These are phyloP conservation scores for Xylaria scruposa DNA, from an alignment of 495 filamentous ascomycete species.

Conservation along the genomic window DNA sequence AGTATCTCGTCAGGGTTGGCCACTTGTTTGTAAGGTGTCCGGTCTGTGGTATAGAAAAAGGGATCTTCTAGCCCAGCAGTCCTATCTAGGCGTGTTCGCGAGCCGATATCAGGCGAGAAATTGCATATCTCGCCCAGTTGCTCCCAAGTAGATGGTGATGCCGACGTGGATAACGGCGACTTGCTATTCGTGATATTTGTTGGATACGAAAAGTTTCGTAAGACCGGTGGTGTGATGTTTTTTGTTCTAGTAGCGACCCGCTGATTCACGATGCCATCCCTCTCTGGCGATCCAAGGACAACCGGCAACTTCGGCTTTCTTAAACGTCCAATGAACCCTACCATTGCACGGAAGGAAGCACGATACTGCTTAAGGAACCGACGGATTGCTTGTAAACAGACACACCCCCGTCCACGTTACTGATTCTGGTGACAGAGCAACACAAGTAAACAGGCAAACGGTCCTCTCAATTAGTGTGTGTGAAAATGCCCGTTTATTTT, in stretches of 20 bases:
- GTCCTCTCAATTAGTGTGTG: not conserved
- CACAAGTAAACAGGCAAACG: not conserved
- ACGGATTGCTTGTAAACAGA: not conserved
- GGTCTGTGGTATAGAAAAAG: slow-evolving; percentile 37
- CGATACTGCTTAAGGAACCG: not conserved
- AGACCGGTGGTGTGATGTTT: slow-evolving; percentile 29
- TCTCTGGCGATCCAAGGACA: slow-evolving; percentile 27
- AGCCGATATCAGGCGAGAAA: slow-evolving; percentile 33
- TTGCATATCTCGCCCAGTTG: slow-evolving; percentile 39
- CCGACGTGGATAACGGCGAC: slow-evolving; percentile 19
- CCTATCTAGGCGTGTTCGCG: slow-evolving; percentile 25
- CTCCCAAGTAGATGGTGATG: slow-evolving; percentile 36
- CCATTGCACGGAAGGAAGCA: slow-evolving; percentile 32
- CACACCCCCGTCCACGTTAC: not conserved
- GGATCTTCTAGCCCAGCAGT: slow-evolving; percentile 34
- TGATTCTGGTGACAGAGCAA: not conserved
- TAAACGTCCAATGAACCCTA: slow-evolving; percentile 39
- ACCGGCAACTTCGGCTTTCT: slow-evolving; percentile 37
- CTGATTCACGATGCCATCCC: slow-evolving; percentile 24
- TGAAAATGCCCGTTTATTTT: not conserved
- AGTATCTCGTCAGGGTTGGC: slow-evolving; percentile 23
- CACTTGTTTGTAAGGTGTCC: slow-evolving; percentile 29
- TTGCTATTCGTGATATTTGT: slow-evolving; percentile 28
- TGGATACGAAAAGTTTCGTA: slow-evolving; percentile 44
- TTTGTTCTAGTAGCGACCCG: slow-evolving; percentile 18